Conservation (phyloP, 495 filamentous ascomycete genomes). For the Penicillium taxi region DNA sequence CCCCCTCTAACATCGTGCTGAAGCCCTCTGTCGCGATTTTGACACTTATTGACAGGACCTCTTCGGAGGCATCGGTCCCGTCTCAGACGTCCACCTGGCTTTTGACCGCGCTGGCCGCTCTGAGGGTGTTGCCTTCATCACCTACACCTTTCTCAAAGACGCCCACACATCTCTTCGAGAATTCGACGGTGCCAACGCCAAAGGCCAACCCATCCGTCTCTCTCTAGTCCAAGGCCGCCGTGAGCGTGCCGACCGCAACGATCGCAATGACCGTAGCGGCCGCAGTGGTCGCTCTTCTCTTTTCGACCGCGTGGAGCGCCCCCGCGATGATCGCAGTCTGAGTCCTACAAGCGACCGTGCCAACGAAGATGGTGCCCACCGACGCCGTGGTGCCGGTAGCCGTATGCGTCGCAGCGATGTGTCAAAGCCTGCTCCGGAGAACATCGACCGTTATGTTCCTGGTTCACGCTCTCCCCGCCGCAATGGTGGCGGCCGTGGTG, state of each 20-base stretch:
- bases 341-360: constrained; percentile 31
- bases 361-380: constrained; percentile 19
- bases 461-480: constrained; percentile 39
- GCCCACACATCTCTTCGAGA: constrained; percentile 69
- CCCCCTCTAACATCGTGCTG: not conserved
- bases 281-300: constrained; percentile 48
- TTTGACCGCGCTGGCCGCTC: constrained; percentile 92
- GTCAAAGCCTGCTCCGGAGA: constrained; percentile 58
- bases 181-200: constrained; percentile 86
- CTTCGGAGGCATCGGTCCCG: constrained; percentile 68
- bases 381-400: constrained; percentile 32
- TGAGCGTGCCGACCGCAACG: constrained; percentile 44
- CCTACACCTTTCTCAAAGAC: constrained; percentile 60
- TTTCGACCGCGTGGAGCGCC: constrained; percentile 63
- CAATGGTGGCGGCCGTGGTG: constrained; percentile 46
- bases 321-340: constrained; percentile 31
- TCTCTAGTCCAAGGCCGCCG: constrained; percentile 55
- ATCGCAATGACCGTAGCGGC: constrained; percentile 13
- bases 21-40: not conserved
- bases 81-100: constrained; percentile 60
- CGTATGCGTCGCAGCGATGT: constrained; percentile 54
- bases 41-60: constrained; percentile 50
- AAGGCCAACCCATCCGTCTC: constrained; percentile 84
- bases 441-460: constrained; percentile 82
- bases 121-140: constrained; percentile 78